phyloP scores from a whole-genome alignment of 148 eudicot species.

The Vaccinium corymbosum region DNA sequence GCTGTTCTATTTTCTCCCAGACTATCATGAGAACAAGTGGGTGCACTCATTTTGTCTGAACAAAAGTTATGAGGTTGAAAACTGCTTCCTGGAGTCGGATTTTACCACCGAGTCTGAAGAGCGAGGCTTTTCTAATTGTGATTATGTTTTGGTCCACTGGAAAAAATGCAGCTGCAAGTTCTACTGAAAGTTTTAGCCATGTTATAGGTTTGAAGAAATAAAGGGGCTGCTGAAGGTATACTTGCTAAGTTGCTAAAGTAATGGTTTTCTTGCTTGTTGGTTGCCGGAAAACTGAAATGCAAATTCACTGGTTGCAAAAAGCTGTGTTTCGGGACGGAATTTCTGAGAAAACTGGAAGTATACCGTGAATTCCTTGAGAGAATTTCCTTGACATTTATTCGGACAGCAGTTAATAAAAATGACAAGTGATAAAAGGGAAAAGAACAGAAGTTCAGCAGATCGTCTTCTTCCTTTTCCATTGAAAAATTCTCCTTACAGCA shows the following conservation, averaged over 20 bases:
- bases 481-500: neutral
- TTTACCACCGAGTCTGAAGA: neutral
- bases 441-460: neutral
- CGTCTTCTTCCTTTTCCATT: neutral
- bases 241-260: neutral
- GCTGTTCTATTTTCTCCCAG: neutral
- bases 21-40: neutral
- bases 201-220: neutral
- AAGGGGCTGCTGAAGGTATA: neutral
- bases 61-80: neutral
- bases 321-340: neutral
- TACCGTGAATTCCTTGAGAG: neutral
- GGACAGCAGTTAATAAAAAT: neutral
- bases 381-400: neutral
- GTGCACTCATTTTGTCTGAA: neutral
- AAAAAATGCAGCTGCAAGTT: neutral
- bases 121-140: neutral
- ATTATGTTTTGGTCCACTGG: neutral
- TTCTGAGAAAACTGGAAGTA: neutral
- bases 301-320: neutral
- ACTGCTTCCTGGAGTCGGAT: neutral
- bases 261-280: neutral
- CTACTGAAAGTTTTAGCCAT: too few relatives aligned
- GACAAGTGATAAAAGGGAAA: neutral
- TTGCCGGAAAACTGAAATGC: neutral